Base-by-base conservation (phyloP, 1,284 basidiomycete species). In the Pseudomicrostroma phylloplanum region DNA sequence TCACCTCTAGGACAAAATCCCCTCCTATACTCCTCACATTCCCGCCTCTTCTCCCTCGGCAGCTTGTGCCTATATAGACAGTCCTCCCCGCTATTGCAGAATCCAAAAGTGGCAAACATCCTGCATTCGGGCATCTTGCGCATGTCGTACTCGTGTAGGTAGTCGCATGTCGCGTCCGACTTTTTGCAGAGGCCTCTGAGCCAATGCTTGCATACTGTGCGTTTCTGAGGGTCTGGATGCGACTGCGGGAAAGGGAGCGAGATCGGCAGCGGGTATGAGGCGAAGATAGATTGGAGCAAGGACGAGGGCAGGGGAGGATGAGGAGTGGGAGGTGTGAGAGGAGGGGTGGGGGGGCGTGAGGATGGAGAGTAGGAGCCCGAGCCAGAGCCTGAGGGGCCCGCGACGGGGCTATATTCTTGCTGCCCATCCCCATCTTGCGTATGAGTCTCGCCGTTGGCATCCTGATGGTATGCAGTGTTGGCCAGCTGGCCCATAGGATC, bases 91-190 rank as follows among this genome's bases (percentile, higher is more conserved):
- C 92, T 89, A 61, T 92, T 92, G 81, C 96, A 98, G 81, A 94
- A 98, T 4, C 96, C 96, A 77, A 92, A 94, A 80, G 96, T 96
- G 63, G 91, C 91, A 80, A 88, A 98, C 91, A 93, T 97, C 86
- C 93, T 91, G 79, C 96, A 98, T 80, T 96, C 91, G n/a, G 96
- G 96, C 91, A 98, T 98, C 62, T 91, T 89, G 69, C 94, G 84
- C 64, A 98, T 84, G 79, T 98, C 96, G 82, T 96, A 98, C 82
- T 98, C 96, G 81, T 99, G 96, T 78, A 98, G 84, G 81, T 98
- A 98, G 82, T 98, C 96, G 83, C 96, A 99, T 3, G 51, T 54
- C 51, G 89, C 88, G 78, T 96, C 91, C 62, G 92, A 94, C 81
- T 98, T 98, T 83, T 98, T 98, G 82, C 96, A 98, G 48, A 98